phyloP scores from a whole-genome alignment of 2,329 filamentous ascomycete species.

The Diaporthe aspalathi region DNA sequence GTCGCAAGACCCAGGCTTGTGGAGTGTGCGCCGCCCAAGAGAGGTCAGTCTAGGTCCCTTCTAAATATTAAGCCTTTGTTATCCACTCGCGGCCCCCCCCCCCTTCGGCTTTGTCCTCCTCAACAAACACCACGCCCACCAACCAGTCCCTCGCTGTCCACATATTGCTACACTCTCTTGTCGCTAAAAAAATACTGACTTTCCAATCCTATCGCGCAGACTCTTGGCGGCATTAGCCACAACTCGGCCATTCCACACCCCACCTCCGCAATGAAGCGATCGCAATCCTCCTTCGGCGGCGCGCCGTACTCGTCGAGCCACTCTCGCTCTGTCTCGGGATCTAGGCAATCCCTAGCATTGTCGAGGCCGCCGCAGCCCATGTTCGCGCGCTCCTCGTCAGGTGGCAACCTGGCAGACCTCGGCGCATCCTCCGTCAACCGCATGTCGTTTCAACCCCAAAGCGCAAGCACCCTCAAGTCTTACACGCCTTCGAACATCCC shows the following conservation, averaged over 20 bases:
- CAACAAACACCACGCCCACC: constrained; percentile 17
- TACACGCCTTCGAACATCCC: constrained; percentile 68
- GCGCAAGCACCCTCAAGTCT: constrained; percentile 74
- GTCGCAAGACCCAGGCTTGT: constrained; percentile 89
- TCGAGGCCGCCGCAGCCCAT: constrained; percentile 86
- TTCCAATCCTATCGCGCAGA: constrained; percentile 62
- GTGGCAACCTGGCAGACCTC: constrained; percentile 80
- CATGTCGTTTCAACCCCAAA: constrained; percentile 77
- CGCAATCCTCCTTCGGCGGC: constrained; percentile 78
- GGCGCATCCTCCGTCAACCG: constrained; percentile 88
- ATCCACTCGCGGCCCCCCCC: constrained; percentile 37
- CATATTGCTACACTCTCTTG: background rate
- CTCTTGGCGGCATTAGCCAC: constrained; percentile 84
- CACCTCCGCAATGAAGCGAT: constrained; percentile 92
- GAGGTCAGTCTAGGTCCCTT: constrained; percentile 71
- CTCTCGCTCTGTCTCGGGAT: constrained; percentile 83
- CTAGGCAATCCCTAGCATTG: constrained; percentile 86
- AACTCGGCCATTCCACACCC: constrained; percentile 91
- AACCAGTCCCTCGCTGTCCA: constrained; percentile 6
- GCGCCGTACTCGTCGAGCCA: constrained; percentile 76
- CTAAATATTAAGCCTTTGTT: constrained; percentile 29
- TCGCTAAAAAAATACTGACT: constrained; percentile 34
- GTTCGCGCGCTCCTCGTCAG: constrained; percentile 87
- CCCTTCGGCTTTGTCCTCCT: constrained; percentile 31
- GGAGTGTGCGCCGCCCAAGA: constrained; percentile 90